A percentile compares a stretch with the other conserved stretches of the same genome.
These are phyloP conservation scores for Mortierella sp. DNA, from an alignment of 371 early-diverging fungal genomes.

Conservation along the genomic window DNA sequence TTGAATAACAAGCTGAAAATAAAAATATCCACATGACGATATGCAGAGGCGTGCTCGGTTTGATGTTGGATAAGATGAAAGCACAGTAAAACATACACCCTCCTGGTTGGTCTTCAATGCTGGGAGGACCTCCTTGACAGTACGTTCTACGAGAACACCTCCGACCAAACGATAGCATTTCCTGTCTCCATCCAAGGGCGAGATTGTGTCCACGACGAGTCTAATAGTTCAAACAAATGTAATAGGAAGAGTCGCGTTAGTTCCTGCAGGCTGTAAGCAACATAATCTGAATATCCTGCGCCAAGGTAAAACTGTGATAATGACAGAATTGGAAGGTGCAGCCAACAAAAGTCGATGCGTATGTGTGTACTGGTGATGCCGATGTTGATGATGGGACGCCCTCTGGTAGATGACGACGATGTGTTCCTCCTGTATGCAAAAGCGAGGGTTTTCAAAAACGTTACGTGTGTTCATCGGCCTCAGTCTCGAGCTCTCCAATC, in stretches of 20 bases:
- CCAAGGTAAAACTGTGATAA: too few relatives aligned
- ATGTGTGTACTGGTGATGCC: neutral
- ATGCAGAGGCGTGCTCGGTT: too few relatives aligned
- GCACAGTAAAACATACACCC: slow-evolving; percentile 71
- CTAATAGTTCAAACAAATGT: slow-evolving; percentile 58
- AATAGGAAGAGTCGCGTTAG: slow-evolving; percentile 3
- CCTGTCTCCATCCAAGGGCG: slow-evolving; percentile 84
- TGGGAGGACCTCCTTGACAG: slow-evolving; percentile 93
- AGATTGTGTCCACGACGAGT: slow-evolving; percentile 94
- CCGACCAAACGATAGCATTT: slow-evolving; percentile 96
- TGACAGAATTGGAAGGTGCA: too few relatives aligned
- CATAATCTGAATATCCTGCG: too few relatives aligned
- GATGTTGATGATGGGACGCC: neutral
- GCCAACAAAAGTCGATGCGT: neutral
- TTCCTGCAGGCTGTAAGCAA: neutral
- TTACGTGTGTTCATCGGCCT: slow-evolving; percentile 96
- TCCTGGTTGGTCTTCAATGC: slow-evolving; percentile 89
- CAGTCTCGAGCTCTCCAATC: slow-evolving; percentile 95
- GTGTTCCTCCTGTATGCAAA: neutral
- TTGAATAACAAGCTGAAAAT: too few relatives aligned
- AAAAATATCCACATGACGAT: neutral
- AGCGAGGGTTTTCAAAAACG: slow-evolving; percentile 4
- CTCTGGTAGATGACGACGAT: neutral
- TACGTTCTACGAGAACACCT: slow-evolving; percentile 95
- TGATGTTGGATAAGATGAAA: neutral